Evolutionary conservation across 2,329 filamentous ascomycete genomes (phyloP), one percentile per base, ranked within the genome.

Genomic region (Tolypocladium endophyticum): DNA sequence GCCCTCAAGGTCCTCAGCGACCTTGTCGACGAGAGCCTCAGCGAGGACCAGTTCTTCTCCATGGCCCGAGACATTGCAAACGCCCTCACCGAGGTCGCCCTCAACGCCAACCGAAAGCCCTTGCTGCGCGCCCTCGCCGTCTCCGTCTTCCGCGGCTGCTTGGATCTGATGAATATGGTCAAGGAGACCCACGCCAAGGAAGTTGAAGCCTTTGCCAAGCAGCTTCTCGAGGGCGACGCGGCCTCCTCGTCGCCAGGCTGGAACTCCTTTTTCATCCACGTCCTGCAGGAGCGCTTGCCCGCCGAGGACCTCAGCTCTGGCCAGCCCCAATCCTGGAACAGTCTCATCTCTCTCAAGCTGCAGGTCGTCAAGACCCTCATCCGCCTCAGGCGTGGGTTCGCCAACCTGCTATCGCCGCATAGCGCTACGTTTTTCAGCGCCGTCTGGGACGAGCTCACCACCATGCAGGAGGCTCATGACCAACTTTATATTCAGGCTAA

Each of bases 151-250:
- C 85, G 91, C 60, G 86, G 86, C 56, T 96, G 91, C 74, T 96
- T 99, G 72, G 92, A 97, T 71, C 90, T 94, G 60, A 84, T 99
- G 77, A 92, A 97, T 75, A 96, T 97, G 84, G 89, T 97, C 65
- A 89, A 96, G 79, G 92, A 96, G 65, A 90, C 96, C 66, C 90
- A 97, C 74, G 89, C 90, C 68, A 82, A 83, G 60, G 90, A 90
- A 59, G 91, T 97, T 62, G 94, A 90, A 73, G 82, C 81, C 1
- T 99, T 99, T 72, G 92, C 93, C 58, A 90, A 96, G 62, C 89
- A 96, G 69, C 86, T 91, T 0, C 80, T 97, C 56, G 82, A 61
- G 25, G 60, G 60, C 20, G 55, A 61, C 47, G 35, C 57, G 25
- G 54, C 56, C 52, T 43, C 55, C 11, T 55, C 60, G 18, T 53